Evolutionary conservation across 78 protist species (phyloP), one percentile per base, ranked within the genome.

Genomic region (Dictyostelium brefeldianum): DNA sequence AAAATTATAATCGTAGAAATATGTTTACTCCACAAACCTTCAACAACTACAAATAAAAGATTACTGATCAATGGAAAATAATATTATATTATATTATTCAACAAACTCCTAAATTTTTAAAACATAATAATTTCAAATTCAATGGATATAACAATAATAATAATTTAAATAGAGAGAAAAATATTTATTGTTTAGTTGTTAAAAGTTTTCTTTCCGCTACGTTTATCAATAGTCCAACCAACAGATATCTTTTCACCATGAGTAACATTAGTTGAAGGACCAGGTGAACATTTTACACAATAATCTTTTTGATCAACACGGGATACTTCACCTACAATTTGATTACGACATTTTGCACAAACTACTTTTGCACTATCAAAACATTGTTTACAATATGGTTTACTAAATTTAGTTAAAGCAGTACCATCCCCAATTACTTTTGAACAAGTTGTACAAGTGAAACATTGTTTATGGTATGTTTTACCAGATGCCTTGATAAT

Each of bases 281-380:
- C 41, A 3, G 91, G 91, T 6, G 80, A 31, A 59, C 91, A 83
- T 43, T 83, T 83, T 6, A 25, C 47, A 73, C 91, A 83, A 71
- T 83, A 83, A 9, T 29, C 57, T 46, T 83, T 69, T 17, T 25
- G 27, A 46, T 46, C 65, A 11, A 20, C n/a, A 53, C 75, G 65
- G 1, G 22, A 27, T n/a, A 41, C 22, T n/a, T 83, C 81, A 54
- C 46, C 59, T 29, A 29, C n/a, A 3, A 83, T 83, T 56, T 69
- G 81, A 71, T 31, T 71, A 56, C 56, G 51, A n/a, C 91, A 83
- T 56, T 83, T 83, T 2, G n/a, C 9, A 41, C 91, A 83, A 20
- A 14, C 20, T 0, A 67, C 5, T 54, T 57, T 71, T 1, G 77
- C 74, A 15, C 29, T 3, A 14, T 81, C 31, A 31, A 20, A 81